These are phyloP conservation scores for Fraxinus angustifolia DNA, from an alignment of 305 asterid species.

Conservation along the genomic window DNA sequence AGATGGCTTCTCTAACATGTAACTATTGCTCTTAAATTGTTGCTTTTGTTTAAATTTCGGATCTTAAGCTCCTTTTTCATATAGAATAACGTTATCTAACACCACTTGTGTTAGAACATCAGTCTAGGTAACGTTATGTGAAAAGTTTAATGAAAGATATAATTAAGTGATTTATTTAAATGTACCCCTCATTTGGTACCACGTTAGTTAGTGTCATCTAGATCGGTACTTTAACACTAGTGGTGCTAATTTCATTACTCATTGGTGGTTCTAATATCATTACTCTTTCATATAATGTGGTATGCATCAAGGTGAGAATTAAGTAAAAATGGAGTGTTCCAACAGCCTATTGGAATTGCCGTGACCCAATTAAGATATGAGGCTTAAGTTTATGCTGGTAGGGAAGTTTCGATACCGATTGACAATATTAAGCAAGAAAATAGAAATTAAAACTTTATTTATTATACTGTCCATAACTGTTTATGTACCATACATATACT, in stretches of 20 bases:
- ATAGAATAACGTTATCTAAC: neutral
- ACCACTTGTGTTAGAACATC: neutral
- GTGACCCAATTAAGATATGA: neutral
- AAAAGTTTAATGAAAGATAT: too few species aligned
- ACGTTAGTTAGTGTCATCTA: too few species aligned
- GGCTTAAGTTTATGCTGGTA: neutral
- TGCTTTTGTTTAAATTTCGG: neutral
- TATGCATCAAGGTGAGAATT: neutral
- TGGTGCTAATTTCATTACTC: neutral
- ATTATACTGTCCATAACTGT: neutral
- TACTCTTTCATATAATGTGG: neutral
- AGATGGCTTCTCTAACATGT: conserved; percentile 23
- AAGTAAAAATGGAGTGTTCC: neutral
- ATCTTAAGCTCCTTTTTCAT: neutral
- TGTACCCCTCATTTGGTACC: neutral
- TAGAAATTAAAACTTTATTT: too few species aligned
- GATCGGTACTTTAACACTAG: neutral
- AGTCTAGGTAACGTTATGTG: neutral
- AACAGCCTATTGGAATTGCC: neutral
- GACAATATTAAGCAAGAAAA: neutral
- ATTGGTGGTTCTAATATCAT: neutral
- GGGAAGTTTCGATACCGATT: neutral
- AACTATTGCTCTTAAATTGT: conserved; percentile 17
- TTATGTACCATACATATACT: neutral
- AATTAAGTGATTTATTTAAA: too few species aligned